Base-by-base conservation (phyloP, 179 eudicot species). In the Vitellaria paradoxa region DNA sequence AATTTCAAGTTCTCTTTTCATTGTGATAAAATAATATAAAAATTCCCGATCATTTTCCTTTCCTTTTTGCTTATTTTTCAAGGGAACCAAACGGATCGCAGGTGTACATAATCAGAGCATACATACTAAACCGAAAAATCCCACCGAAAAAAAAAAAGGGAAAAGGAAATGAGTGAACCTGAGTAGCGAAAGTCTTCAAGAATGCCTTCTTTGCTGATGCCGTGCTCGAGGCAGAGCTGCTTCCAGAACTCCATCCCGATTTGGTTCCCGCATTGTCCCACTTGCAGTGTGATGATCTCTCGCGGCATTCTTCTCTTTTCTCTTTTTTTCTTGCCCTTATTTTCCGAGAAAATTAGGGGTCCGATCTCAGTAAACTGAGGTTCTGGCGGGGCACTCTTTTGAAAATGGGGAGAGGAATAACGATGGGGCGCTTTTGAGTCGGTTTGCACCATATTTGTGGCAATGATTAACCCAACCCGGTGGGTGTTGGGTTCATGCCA, bases 201-300 rank as follows among this genome's bases (percentile, higher is more conserved):
- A 75, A 94, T 96, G 73, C 99, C 98, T 11, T 96, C 99, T 85
- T 88, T 92, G 80, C 91, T 93, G 79, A 96, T 94, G 46, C 98
- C 99, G 63, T 96, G 99, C 80, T 96, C 99, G 80, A 92, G 92
- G 64, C 99, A 96, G 66, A 96, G 99, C 76, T 96, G 97, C 79
- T 96, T 96, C 99, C 99, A 96, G 88, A 96, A 96, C 89, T 96
- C 99, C 97, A 92, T 94, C 4, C 99, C 99, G 86, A 96, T 94
- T 89, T 96, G 99, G 82, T 96, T 96, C 68, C 99, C 99, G 76
- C 98, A 96, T 92, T 96, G 99, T 80, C 99, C 99, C 7, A 94
- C 98, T 74, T 96, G 99, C 76, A 96, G 37, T 0, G 37, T 30
- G 37, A 30, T 30, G 37, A 30, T 30, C 37, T 30, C 37, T 2